A percentile compares a stretch with the other conserved stretches of the same genome.
phyloP scores from a whole-genome alignment of 106 monocot species.

The Dioscorea dumetorum region DNA sequence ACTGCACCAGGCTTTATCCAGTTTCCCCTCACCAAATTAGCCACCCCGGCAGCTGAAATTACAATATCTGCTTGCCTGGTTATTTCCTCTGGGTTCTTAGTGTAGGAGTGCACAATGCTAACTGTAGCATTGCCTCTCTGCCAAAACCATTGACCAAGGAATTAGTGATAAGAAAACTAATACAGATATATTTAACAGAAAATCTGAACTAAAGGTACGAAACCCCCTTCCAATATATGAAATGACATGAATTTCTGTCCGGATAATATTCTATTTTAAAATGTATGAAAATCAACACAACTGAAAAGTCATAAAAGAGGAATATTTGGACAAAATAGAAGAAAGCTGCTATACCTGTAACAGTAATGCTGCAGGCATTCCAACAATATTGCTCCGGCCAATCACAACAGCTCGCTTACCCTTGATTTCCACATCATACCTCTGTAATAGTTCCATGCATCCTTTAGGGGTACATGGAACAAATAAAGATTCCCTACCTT shows the following conservation, averaged over 20 bases:
- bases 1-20: constrained; percentile 98
- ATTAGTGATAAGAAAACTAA: not conserved
- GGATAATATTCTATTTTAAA: not conserved
- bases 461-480: constrained; percentile 97
- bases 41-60: constrained; percentile 78
- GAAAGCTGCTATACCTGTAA: constrained; percentile 48
- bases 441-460: constrained; percentile 82
- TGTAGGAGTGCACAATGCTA: constrained; percentile 82
- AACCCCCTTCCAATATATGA: not conserved
- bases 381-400: constrained; percentile 95
- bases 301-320: not conserved
- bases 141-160: not conserved
- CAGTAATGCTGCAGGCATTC: constrained; percentile 83
- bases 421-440: constrained; percentile 69
- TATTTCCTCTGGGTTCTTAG: constrained; percentile 84
- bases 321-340: constrained; percentile 4
- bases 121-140: constrained; percentile 91
- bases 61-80: constrained; percentile 88
- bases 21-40: constrained; percentile 78
- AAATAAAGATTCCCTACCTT: constrained; percentile 90
- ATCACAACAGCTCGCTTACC: constrained; percentile 90
- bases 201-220: not conserved
- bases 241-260: not conserved
- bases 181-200: not conserved
- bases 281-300: not conserved